phyloP scores from a whole-genome alignment of 345 rosid genomes.

The Rhizophora apiculata region DNA sequence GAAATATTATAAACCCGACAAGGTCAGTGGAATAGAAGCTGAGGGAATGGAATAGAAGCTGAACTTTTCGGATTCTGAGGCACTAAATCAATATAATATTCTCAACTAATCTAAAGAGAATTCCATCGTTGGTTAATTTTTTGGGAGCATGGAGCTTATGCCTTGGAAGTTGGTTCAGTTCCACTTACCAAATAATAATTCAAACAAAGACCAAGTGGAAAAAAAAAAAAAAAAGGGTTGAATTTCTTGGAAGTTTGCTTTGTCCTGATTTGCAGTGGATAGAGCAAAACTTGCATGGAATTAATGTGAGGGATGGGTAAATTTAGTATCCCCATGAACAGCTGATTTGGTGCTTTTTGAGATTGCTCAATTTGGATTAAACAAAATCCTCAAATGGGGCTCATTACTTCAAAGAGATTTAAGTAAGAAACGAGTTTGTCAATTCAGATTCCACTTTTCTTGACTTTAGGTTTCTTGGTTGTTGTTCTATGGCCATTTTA shows the following conservation, averaged over 20 bases:
- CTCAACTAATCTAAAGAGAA: constrained; percentile 20
- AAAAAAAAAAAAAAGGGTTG: not conserved
- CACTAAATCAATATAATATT: constrained; percentile 31
- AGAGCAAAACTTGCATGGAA: constrained; percentile 12
- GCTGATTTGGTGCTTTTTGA: constrained; percentile 53
- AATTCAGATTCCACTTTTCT: not conserved
- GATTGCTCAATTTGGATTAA: constrained; percentile 49
- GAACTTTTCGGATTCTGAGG: constrained; percentile 53
- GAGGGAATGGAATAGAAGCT: constrained; percentile 95
- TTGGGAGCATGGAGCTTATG: constrained; percentile 21
- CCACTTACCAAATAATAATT: constrained; percentile 33
- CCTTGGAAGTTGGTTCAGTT: constrained; percentile 52
- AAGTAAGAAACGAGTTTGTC: not conserved
- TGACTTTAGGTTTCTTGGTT: constrained; percentile 29
- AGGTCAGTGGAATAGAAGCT: constrained; percentile 90
- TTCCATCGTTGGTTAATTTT: constrained; percentile 24
- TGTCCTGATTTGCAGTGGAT: constrained; percentile 32
- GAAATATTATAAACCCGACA: constrained; percentile 39
- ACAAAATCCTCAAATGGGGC: constrained; percentile 4
- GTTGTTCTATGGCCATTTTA: constrained; percentile 18
- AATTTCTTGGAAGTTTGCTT: constrained; percentile 21
- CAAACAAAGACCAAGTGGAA: constrained; percentile 17
- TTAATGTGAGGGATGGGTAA: constrained; percentile 18
- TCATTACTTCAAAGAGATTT: too few species aligned
- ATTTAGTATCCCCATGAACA: constrained; percentile 45